Base-by-base conservation (phyloP, 306 rosid genomes). In the Castanopsis chinensis region DNA sequence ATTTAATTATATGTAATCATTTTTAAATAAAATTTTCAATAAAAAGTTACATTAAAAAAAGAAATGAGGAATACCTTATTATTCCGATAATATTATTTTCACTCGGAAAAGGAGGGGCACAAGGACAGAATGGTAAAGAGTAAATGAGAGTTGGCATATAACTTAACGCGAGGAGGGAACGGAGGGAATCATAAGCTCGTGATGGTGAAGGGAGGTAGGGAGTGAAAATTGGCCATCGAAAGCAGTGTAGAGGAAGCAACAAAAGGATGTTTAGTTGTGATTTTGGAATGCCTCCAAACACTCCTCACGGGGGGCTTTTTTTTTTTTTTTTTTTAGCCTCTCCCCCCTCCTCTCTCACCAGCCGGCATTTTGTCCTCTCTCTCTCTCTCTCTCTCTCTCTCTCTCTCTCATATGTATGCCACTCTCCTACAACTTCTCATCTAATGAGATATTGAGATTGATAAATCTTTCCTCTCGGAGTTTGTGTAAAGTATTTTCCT, bases 251-350 rank as follows among this genome's bases (percentile, higher is more conserved):
- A 88, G 82, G 83, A 90, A 85, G 95, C 86, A 88, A 91, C 91
- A 88, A 90, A 91, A 76, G 86, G 83, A 84, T 86, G 78, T 81
- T 78, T 80, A 54, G 83, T 83, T 88, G 93, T 82, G 90, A 81
- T 65, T 79, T 88, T 83, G 87, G 96, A 90, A 93, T 93, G 97
- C 84, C 80, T 93, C 99, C 99, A 95, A 95, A 93, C 90, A 93
- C 90, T 78, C 93, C 94, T 95, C 99, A 95, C 99, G 99, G 99
- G 99, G 95, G 86, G n/a, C 1, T 45, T 81, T 79, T 8, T 8
- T 37, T 6, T 35, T 35, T 32, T 33, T 37, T 37, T 37, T 41
- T 41, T 76, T 83, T 75, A 65, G 76, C 5, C 86, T 80, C 84
- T 43, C 72, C 23, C 65, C 27, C 41, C 76, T 17, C 79, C 71